phyloP scores from a whole-genome alignment of 192 early-diverging fungal genomes.

The Spizellomyces sp. region DNA sequence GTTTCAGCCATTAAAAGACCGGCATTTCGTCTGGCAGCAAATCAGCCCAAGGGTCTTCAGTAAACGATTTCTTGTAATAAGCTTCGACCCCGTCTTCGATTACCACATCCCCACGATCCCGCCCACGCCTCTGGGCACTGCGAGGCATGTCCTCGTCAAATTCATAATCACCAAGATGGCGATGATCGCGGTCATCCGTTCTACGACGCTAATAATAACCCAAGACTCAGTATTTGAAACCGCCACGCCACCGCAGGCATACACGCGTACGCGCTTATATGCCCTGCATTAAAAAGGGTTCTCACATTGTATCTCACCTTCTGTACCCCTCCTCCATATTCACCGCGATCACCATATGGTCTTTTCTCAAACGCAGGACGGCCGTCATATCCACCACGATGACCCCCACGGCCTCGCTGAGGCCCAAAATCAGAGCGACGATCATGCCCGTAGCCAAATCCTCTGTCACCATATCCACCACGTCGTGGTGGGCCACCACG shows the following conservation, averaged over 20 bases:
- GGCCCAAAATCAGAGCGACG: constrained; percentile 1
- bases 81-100: constrained; percentile 27
- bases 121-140: not conserved
- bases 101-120: constrained; percentile 8
- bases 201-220: not conserved
- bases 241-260: not conserved
- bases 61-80: constrained; percentile 32
- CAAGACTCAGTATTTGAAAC: too few species aligned
- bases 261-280: not conserved
- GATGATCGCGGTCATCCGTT: constrained; percentile 18
- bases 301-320: constrained; percentile 1
- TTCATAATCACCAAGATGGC: constrained; percentile 1
- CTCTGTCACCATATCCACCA: constrained; percentile 14
- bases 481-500: not conserved
- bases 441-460: constrained; percentile 1
- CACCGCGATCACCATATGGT: constrained; percentile 11
- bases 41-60: constrained; percentile 34
- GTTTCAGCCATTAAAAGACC: constrained; percentile 8
- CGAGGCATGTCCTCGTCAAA: constrained; percentile 5
- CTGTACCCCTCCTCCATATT: not conserved
- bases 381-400: constrained; percentile 17
- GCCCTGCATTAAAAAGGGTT: not conserved
- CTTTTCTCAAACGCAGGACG: constrained; percentile 7
- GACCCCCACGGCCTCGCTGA: not conserved
- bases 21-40: constrained; percentile 20